Evolutionary conservation across 345 rosid species (phyloP), one percentile per base, ranked within the genome.

Genomic region (Luvunga scandens): DNA sequence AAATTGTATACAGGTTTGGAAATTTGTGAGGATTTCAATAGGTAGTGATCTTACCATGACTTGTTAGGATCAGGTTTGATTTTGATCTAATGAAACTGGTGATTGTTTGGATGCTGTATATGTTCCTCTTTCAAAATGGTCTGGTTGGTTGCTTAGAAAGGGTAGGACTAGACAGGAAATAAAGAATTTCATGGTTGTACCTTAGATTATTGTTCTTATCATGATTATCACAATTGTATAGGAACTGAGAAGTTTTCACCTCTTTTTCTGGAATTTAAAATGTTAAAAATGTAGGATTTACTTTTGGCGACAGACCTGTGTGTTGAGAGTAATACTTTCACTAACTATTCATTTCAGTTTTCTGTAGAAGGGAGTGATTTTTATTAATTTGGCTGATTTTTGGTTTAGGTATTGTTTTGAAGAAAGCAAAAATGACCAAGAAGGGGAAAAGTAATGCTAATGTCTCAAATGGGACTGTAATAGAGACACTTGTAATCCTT

Each of bases 381-480:
- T 39, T 62, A 66, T 70, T 61, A 10, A 30, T 21, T 10, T 48
- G 14, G 72, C 25, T 18, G 65, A 33, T 30, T 33, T 73, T 81
- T 80, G 82, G 28, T 79, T 33, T 68, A 95, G 98, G 94, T 74
- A 82, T 92, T 88, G 92, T 95, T 62, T 81, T 95, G 91, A 91
- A 93, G 90, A 84, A 90, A 75, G 98, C 98, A 36, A 92, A 81
- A 72, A 79, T 93, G 88, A 89, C 87, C 25, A 90, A 83, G 82
- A 93, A 84, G 82, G 95, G 98, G 55, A 90, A 84, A 80, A 87
- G 90, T 68, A 79, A 81, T 78, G 78, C 94, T 57, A 95, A 91
- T 88, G 88, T 93, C 33, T 78, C 84, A 5, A 77, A 69, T 77
- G 91, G 87, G 69, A 81, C 45, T 79, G 73, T 90, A 73, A 79